Evolutionary conservation across 139 green algal genomes (phyloP).

Genomic region (Spirogloea muscicola): DNA sequence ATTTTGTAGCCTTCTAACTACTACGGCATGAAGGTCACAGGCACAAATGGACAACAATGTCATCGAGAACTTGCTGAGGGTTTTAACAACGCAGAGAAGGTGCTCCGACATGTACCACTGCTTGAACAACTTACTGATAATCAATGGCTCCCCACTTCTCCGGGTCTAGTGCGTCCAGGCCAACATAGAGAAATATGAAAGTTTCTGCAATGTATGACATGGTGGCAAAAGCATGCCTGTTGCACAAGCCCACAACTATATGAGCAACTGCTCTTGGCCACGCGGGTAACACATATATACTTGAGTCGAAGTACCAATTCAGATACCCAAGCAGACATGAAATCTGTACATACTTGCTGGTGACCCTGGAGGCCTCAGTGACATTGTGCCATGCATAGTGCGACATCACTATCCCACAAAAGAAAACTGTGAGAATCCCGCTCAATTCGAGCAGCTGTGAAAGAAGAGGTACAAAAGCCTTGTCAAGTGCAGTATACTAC

Average conservation of each 20-base stretch:
- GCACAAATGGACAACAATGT: not conserved
- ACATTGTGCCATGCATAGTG: conserved; percentile 75
- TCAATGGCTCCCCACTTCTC: conserved; percentile 24
- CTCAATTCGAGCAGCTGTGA: conserved; percentile 73
- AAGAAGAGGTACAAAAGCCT: conserved; percentile 55
- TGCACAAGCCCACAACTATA: no score
- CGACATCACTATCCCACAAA: conserved; percentile 66
- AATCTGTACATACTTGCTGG: conserved; percentile 46
- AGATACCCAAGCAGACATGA: no score
- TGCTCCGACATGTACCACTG: not conserved
- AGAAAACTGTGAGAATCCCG: conserved; percentile 86
- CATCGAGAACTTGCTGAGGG: not conserved
- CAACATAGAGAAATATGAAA: conserved; percentile 49
- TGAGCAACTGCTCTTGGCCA: not conserved
- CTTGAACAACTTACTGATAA: not conserved
- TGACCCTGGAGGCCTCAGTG: conserved; percentile 40
- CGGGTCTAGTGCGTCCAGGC: conserved; percentile 32
- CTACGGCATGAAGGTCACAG: no score
- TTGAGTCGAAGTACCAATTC: no score
- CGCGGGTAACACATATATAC: not conserved
- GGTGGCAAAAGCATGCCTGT: conserved; percentile 43
- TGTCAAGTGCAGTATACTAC: no score
- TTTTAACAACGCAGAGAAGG: not conserved
- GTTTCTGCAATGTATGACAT: conserved; percentile 49
- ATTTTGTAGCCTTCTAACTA: no score